phyloP scores from a whole-genome alignment of 805 yeast genomes.

The Lipomyces orientalis region DNA sequence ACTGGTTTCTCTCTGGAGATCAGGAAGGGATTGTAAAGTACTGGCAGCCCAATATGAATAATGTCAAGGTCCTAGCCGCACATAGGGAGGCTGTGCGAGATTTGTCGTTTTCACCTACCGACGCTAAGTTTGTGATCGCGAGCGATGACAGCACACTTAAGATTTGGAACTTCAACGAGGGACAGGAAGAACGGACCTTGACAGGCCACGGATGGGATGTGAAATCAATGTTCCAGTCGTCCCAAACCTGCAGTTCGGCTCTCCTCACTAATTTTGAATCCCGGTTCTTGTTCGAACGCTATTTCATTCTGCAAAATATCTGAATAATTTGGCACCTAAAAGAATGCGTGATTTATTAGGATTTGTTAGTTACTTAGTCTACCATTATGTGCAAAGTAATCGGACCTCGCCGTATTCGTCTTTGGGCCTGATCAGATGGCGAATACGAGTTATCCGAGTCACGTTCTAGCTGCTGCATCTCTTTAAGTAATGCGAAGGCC shows the following conservation, averaged over 20 bases:
- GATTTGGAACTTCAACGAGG: slow-evolving; percentile 93
- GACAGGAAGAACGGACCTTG: slow-evolving; percentile 76
- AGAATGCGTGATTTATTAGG: too few species aligned
- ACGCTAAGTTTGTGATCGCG: slow-evolving; percentile 88
- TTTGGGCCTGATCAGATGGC: too few species aligned
- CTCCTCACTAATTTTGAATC: not conserved
- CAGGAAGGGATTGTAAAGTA: slow-evolving; percentile 89
- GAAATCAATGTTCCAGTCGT: too few species aligned
- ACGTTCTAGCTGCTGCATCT: too few species aligned
- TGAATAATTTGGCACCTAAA: too few species aligned
- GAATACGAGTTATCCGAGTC: too few species aligned
- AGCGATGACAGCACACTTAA: slow-evolving; percentile 91
- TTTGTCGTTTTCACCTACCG: slow-evolving; percentile 87
- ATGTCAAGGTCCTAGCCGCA: slow-evolving; percentile 79
- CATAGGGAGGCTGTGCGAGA: slow-evolving; percentile 87
- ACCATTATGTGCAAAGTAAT: too few species aligned
- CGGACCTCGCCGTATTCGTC: too few species aligned
- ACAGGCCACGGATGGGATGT: slow-evolving; percentile 99
- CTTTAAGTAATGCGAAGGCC: too few species aligned
- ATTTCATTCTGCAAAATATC: too few species aligned
- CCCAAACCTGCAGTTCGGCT: not conserved
- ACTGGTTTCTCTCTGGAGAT: slow-evolving; percentile 94
- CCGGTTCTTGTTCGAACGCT: too few species aligned
- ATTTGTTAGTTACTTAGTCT: not conserved
- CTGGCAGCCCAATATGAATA: slow-evolving; percentile 98